phyloP scores from a whole-genome alignment of 2,329 filamentous ascomycete species.

The Aspergillus ruber region DNA sequence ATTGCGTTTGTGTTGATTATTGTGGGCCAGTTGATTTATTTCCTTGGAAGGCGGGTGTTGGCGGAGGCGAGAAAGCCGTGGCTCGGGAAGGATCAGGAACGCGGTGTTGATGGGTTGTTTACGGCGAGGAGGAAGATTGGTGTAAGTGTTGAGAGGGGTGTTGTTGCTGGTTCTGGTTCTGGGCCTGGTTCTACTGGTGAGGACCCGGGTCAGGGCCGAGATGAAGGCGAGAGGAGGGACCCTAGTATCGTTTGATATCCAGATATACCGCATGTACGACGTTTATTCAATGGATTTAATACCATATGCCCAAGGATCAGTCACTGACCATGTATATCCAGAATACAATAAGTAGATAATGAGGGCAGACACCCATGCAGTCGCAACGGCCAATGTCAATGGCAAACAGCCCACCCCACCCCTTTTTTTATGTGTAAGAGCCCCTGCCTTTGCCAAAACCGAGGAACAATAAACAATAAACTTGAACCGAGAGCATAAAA shows the following conservation, averaged over 20 bases:
- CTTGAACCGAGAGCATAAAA: not conserved
- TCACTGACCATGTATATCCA: too few relatives aligned
- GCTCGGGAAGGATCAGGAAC: slow-evolving; percentile 81
- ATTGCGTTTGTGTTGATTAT: slow-evolving; percentile 93
- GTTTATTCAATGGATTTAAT: too few relatives aligned
- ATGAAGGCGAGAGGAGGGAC: too few relatives aligned
- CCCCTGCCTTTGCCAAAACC: not conserved
- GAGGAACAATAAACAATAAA: not conserved
- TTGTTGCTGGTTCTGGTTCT: not conserved
- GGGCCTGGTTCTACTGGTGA: not conserved
- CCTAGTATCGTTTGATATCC: too few relatives aligned
- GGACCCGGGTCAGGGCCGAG: too few relatives aligned
- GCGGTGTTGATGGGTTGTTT: slow-evolving; percentile 70
- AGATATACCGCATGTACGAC: too few relatives aligned
- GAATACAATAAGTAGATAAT: too few relatives aligned
- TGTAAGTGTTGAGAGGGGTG: slow-evolving; percentile 6
- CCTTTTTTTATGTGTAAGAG: too few relatives aligned
- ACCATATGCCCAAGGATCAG: too few relatives aligned
- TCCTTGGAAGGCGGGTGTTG: slow-evolving; percentile 71
- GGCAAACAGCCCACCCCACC: too few relatives aligned
- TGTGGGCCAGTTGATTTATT: slow-evolving; percentile 78
- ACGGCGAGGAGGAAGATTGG: slow-evolving; percentile 73
- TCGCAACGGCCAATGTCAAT: too few relatives aligned
- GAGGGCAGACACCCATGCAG: too few relatives aligned
- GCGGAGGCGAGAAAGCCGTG: slow-evolving; percentile 93